These are phyloP conservation scores for Solanum virginianum DNA, from an alignment of 257 asterid species.

Conservation along the genomic window DNA sequence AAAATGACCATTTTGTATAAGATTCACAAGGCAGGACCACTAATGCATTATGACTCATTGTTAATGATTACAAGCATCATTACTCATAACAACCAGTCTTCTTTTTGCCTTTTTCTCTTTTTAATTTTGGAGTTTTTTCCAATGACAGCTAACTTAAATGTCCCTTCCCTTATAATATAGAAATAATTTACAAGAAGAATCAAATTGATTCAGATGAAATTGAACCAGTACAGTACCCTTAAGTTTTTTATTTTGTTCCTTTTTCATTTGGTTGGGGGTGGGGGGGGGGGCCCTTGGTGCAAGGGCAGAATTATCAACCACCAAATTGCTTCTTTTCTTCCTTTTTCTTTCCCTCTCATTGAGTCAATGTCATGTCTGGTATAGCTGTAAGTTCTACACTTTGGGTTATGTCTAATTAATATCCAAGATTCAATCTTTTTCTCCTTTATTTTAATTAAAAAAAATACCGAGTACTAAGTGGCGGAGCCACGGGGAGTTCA, in stretches of 20 bases:
- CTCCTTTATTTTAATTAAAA: background rate
- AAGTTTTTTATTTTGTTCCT: background rate
- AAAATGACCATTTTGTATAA: background rate
- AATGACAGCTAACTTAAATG: background rate
- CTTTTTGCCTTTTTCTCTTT: slow-evolving; percentile 4
- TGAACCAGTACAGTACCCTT: background rate
- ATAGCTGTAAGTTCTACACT: background rate
- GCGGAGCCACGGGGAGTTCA: too few relatives aligned
- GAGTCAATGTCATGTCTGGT: background rate
- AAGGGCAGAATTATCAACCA: background rate
- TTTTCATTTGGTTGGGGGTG: background rate
- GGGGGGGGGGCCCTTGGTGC: background rate
- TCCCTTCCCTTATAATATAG: background rate
- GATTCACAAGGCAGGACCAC: slow-evolving; percentile 35
- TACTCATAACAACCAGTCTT: slow-evolving; percentile 16
- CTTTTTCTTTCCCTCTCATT: background rate
- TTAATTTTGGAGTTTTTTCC: background rate
- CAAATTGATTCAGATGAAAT: background rate
- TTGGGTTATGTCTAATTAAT: background rate
- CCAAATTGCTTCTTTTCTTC: background rate
- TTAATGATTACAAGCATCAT: slow-evolving; percentile 51
- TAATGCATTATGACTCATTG: slow-evolving; percentile 18
- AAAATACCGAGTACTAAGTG: background rate
- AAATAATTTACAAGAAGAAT: background rate
- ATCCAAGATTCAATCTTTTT: background rate